A percentile compares a stretch with the other conserved stretches of the same genome.
Evolutionary conservation across 2,329 filamentous ascomycete genomes (phyloP).

Genomic region (Paraconiothyrium brasiliense): DNA sequence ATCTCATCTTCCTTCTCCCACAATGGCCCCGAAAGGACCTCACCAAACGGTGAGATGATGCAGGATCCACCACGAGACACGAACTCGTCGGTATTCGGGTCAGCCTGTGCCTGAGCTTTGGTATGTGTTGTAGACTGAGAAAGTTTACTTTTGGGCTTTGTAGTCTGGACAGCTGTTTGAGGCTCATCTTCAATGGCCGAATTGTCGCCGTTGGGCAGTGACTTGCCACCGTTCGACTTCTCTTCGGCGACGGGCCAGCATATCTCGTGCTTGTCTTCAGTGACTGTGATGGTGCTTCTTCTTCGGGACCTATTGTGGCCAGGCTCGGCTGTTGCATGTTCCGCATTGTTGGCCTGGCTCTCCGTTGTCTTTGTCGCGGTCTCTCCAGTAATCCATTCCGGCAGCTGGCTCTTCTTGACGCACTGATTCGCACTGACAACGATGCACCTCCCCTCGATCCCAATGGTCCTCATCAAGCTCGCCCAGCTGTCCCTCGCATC

Average conservation of each 20-base stretch:
- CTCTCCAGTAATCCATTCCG: constrained; percentile 62
- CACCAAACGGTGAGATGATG: constrained; percentile 80
- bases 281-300: constrained; percentile 52
- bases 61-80: constrained; percentile 80
- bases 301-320: constrained; percentile 36
- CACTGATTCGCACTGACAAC: constrained; percentile 90
- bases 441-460: constrained; percentile 82
- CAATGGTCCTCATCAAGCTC: constrained; percentile 81
- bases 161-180: constrained; percentile 28
- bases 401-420: constrained; percentile 67
- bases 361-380: constrained; percentile 2
- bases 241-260: constrained; percentile 49
- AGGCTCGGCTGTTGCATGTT: constrained; percentile 14
- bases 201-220: constrained; percentile 28
- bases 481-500: constrained; percentile 86
- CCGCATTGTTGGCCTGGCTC: constrained; percentile 12
- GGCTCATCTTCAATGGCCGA: constrained; percentile 27
- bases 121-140: constrained; percentile 14
- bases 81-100: constrained; percentile 56
- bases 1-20: constrained; percentile 80
- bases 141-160: constrained; percentile 16
- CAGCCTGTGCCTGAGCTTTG: neutral
- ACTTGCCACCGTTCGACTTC: constrained; percentile 32
- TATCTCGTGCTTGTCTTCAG: constrained; percentile 58
- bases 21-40: constrained; percentile 81